Conservation (phyloP, 208 protist species). For the Tetramitus jugosus region DNA sequence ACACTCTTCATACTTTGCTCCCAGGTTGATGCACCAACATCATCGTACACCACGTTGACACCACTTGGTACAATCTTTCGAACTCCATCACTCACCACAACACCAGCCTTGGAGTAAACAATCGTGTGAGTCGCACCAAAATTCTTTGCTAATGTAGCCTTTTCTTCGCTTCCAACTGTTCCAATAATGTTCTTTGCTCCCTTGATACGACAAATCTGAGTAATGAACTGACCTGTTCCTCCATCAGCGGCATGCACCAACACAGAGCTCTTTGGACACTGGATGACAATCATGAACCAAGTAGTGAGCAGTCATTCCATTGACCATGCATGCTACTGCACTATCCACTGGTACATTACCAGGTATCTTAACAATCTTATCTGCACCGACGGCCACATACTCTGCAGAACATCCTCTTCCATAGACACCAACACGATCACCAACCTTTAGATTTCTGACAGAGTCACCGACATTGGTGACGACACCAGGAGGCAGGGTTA, state of each 20-base stretch:
- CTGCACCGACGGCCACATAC: constrained; percentile 44
- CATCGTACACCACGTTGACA: constrained; percentile 68
- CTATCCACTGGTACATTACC: constrained; percentile 46
- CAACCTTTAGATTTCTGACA: constrained; percentile 35
- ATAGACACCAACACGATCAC: constrained; percentile 60
- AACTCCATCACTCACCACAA: constrained; percentile 37
- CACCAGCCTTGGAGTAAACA: constrained; percentile 44
- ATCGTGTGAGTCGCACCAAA: constrained; percentile 63
- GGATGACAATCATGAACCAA: constrained; percentile 53
- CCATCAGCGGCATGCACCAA: constrained; percentile 74
- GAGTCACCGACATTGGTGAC: constrained; percentile 24
- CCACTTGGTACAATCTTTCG: constrained; percentile 47
- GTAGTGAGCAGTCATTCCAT: constrained; percentile 79
- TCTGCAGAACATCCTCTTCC: too few relatives aligned
- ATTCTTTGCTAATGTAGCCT: constrained; percentile 47
- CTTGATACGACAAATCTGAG: constrained; percentile 76
- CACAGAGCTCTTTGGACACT: constrained; percentile 44
- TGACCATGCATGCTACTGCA: constrained; percentile 52
- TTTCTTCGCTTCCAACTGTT: constrained; percentile 57
- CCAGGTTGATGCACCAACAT: constrained; percentile 68
- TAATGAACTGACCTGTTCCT: constrained; percentile 63
- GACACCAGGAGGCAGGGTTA: constrained; percentile 26
- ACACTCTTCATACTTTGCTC: constrained; percentile 55
- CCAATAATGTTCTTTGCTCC: constrained; percentile 76
- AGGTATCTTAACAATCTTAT: constrained; percentile 37